Conservation (phyloP, 2,329 filamentous ascomycete species). For the Pyrenochaeta sp. region DNA sequence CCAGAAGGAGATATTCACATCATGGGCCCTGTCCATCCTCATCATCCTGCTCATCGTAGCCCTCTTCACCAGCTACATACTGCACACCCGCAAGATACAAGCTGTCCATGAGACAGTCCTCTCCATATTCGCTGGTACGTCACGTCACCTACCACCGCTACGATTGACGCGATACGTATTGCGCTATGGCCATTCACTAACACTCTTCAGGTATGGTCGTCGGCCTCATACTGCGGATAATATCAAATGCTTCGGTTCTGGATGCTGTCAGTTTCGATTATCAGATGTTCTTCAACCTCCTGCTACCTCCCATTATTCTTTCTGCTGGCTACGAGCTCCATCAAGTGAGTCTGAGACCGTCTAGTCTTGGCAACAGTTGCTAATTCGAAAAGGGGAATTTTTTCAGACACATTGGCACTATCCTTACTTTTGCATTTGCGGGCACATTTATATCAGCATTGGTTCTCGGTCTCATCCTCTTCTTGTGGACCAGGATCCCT, state of each 20-base stretch:
- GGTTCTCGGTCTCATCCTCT: slow-evolving; percentile 89
- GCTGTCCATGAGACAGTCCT: slow-evolving; percentile 98
- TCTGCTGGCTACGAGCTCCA: slow-evolving; percentile 97
- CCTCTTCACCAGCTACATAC: slow-evolving; percentile 95
- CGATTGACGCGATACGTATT: too few relatives aligned
- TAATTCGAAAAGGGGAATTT: slow-evolving; percentile 74
- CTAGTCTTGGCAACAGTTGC: background rate
- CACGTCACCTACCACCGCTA: slow-evolving; percentile 3
- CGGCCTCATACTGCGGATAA: slow-evolving; percentile 84
- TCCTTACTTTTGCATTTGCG: slow-evolving; percentile 95
- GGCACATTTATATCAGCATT: slow-evolving; percentile 97
- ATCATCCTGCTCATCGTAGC: slow-evolving; percentile 93
- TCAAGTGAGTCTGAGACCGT: slow-evolving; percentile 61
- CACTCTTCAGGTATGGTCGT: slow-evolving; percentile 82
- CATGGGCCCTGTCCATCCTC: slow-evolving; percentile 96
- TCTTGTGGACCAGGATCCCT: slow-evolving; percentile 85
- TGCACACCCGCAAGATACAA: slow-evolving; percentile 96
- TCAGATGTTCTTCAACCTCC: slow-evolving; percentile 98
- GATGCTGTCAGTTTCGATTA: slow-evolving; percentile 96
- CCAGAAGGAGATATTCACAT: slow-evolving; percentile 92
- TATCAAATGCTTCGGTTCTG: slow-evolving; percentile 81
- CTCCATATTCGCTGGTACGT: slow-evolving; percentile 90
- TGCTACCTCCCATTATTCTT: slow-evolving; percentile 97
- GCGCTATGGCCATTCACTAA: slow-evolving; percentile 33
- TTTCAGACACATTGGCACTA: slow-evolving; percentile 97